These are phyloP conservation scores for Ceratonia siliqua DNA, from an alignment of 306 rosid species.

Conservation along the genomic window DNA sequence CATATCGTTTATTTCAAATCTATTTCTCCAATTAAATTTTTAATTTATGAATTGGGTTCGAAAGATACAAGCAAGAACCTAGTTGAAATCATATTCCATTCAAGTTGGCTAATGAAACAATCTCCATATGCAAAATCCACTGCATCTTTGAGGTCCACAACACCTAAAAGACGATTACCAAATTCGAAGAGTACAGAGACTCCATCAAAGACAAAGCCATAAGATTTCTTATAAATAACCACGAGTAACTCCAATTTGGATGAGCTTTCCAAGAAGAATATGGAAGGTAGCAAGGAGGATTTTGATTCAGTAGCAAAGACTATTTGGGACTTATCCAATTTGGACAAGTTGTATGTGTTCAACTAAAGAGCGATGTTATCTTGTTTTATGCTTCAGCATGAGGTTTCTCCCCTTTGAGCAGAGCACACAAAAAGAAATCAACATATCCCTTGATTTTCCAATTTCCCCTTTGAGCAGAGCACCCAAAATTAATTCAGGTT, in stretches of 20 bases:
- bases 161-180: slow-evolving; percentile 72
- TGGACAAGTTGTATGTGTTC: slow-evolving; percentile 85
- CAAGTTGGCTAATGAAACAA: slow-evolving; percentile 94
- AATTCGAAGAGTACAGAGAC: slow-evolving; percentile 88
- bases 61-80: slow-evolving; percentile 99
- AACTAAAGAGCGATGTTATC: slow-evolving; percentile 87
- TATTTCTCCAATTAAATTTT: slow-evolving; percentile 1
- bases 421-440: too few species aligned
- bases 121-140: slow-evolving; percentile 86
- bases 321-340: slow-evolving; percentile 80
- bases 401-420: too few species aligned
- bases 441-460: too few species aligned
- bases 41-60: slow-evolving; percentile 86
- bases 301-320: slow-evolving; percentile 76
- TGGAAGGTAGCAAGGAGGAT: slow-evolving; percentile 70
- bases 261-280: slow-evolving; percentile 67
- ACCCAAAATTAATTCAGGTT: too few species aligned
- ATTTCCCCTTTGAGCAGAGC: too few species aligned
- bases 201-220: slow-evolving; percentile 79
- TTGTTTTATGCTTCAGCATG: too few species aligned
- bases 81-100: slow-evolving; percentile 95
- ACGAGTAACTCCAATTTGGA: too few species aligned
- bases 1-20: not conserved
- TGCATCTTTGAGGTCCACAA: slow-evolving; percentile 89
- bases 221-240: too few species aligned